A percentile compares a stretch with the other conserved stretches of the same genome.
phyloP scores from a whole-genome alignment of 1,284 basidiomycete genomes.

The Pterulicium gracile region DNA sequence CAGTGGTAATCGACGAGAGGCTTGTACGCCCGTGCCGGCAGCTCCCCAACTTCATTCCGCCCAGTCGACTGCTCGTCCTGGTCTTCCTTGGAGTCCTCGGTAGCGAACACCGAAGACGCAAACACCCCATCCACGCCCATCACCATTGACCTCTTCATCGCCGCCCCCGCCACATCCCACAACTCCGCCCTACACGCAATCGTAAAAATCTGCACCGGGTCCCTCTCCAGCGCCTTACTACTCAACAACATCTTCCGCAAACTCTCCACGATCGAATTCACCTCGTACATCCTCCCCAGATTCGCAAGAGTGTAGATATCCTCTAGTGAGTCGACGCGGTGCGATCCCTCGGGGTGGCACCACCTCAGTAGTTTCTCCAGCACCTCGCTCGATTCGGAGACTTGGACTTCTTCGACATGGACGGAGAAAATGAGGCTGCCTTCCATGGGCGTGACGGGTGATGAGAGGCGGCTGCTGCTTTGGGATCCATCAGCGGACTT shows the following conservation, averaged over 20 bases:
- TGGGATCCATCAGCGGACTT: neutral
- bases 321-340: neutral
- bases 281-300: neutral
- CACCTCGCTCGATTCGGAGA: neutral
- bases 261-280: neutral
- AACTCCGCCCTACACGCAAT: neutral
- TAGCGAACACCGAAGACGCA: neutral
- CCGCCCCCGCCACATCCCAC: neutral
- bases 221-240: neutral
- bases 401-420: neutral
- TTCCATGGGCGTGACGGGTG: neutral
- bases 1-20: neutral
- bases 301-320: neutral
- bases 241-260: neutral
- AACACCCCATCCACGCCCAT: neutral
- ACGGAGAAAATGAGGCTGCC: neutral
- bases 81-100: neutral
- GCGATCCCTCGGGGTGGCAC: conserved; percentile 1
- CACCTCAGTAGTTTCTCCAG: neutral
- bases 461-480: neutral
- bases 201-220: neutral
- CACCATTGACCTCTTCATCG: neutral
- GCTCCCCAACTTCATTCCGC: no score
- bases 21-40: neutral
- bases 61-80: neutral